A percentile compares a stretch with the other conserved stretches of the same genome.
Conservation (phyloP, 306 rosid species). For the Luffa acutangula region DNA sequence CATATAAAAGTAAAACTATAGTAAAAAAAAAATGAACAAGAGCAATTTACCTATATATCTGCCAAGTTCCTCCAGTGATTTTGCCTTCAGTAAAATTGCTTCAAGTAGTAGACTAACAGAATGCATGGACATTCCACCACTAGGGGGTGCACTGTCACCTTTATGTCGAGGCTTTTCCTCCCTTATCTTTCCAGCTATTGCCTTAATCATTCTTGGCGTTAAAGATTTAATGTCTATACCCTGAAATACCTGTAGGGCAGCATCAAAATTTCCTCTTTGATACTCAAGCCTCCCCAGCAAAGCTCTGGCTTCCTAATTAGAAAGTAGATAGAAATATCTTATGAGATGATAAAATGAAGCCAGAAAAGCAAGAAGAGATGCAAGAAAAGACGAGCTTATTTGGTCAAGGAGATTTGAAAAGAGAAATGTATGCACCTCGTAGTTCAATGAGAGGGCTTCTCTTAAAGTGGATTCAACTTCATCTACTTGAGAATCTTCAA, state of each 20-base stretch:
- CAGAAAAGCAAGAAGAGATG: neutral
- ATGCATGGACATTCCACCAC: slow-evolving; percentile 75
- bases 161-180: slow-evolving; percentile 44
- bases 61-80: slow-evolving; percentile 67
- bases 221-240: slow-evolving; percentile 64
- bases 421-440: slow-evolving; percentile 47
- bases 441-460: slow-evolving; percentile 85
- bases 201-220: slow-evolving; percentile 64
- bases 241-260: slow-evolving; percentile 85
- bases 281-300: slow-evolving; percentile 91
- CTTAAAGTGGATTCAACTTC: slow-evolving; percentile 86
- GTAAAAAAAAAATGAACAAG: slow-evolving; percentile 10
- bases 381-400: neutral
- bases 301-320: slow-evolving; percentile 82
- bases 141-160: slow-evolving; percentile 33
- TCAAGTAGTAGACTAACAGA: slow-evolving; percentile 86
- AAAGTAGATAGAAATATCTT: neutral
- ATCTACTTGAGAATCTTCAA: slow-evolving; percentile 75
- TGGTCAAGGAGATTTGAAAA: neutral
- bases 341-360: neutral
- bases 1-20: neutral
- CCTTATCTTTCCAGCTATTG: slow-evolving; percentile 51
- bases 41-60: slow-evolving; percentile 39
- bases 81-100: slow-evolving; percentile 85
- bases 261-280: slow-evolving; percentile 82